Base-by-base conservation (phyloP, 306 rosid species). In the Leucaena leucocephala region DNA sequence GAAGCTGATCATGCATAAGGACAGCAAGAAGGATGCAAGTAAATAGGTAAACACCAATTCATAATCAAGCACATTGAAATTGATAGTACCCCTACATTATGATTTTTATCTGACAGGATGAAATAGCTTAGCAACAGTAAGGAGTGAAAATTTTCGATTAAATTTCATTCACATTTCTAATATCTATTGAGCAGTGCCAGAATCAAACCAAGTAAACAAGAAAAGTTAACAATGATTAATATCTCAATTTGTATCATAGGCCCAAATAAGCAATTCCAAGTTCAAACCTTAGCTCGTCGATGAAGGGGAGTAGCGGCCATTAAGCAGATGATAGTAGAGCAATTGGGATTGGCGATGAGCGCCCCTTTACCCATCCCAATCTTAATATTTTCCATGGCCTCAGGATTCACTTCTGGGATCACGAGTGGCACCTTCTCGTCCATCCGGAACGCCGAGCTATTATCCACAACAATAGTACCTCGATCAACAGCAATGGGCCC, bases 281-380 rank as follows among this genome's bases (percentile, higher is more conserved):
- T 43, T 19, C 35, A 19, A 10, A 95, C 99, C 97, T 91, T 93
- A 6, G 99, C 89, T 16, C 82, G 90, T 45, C 93, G 94, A 88
- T 95, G 99, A 59, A 95, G 94, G 74, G 99, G 99, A 3, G 99
- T 95, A 52, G 93, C 99, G 38, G 97, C 99, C 94, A 95, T 76
- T 77, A 95, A 90, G 79, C 99, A 95, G 54, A 95, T 93, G 57
- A 95, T 95, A 48, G 99, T 95, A 21, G 99, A 93, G 89, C 99
- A 95, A 89, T 95, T 95, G 13, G 99, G 99, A 83, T 95, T 95
- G 0, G 99, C 97, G 55, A 95, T 91, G 13, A 95, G 89, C 0
- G 94, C 93, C 14, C 99, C 99, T 67, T 90, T 91, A 11, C 98
- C 98, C 5, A 0, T 83, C 48, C 98, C 98, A 36, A 84, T 72